Conservation (phyloP, 257 asterid genomes). For the Solanum acaule region DNA sequence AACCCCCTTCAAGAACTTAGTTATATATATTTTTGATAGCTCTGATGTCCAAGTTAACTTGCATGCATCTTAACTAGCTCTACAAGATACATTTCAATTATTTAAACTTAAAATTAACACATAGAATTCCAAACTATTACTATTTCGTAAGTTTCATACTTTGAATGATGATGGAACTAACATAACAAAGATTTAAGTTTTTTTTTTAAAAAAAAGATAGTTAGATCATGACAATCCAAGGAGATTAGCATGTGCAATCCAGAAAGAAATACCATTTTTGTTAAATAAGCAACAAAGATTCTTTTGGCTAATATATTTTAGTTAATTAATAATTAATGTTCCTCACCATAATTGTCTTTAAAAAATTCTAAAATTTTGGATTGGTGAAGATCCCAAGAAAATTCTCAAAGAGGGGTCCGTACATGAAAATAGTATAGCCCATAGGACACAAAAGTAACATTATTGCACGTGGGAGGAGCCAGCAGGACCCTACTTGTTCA, state of each 20-base stretch:
- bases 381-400: constrained; percentile 36
- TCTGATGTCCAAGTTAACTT: too few species aligned
- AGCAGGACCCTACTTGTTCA: constrained; percentile 18
- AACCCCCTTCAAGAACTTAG: neutral
- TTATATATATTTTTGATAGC: neutral
- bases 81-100: neutral
- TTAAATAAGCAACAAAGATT: constrained; percentile 34
- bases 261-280: constrained; percentile 16
- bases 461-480: constrained; percentile 65
- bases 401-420: constrained; percentile 29
- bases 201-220: neutral
- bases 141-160: neutral
- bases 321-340: constrained; percentile 9
- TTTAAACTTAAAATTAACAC: neutral
- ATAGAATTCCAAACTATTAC: neutral
- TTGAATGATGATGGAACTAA: neutral
- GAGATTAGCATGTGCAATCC: constrained; percentile 38
- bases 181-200: neutral
- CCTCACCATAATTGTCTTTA: constrained; percentile 12
- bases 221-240: neutral
- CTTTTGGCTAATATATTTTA: constrained; percentile 19
- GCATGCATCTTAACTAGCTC: too few species aligned
- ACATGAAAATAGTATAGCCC: constrained; percentile 17
- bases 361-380: constrained; percentile 2
- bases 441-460: constrained; percentile 17